Percentiles rank a stretch among this genome's conserved stretches.
These are phyloP conservation scores for Malassezia dermatis DNA, from an alignment of 1,284 basidiomycete genomes.

Conservation along the genomic window DNA sequence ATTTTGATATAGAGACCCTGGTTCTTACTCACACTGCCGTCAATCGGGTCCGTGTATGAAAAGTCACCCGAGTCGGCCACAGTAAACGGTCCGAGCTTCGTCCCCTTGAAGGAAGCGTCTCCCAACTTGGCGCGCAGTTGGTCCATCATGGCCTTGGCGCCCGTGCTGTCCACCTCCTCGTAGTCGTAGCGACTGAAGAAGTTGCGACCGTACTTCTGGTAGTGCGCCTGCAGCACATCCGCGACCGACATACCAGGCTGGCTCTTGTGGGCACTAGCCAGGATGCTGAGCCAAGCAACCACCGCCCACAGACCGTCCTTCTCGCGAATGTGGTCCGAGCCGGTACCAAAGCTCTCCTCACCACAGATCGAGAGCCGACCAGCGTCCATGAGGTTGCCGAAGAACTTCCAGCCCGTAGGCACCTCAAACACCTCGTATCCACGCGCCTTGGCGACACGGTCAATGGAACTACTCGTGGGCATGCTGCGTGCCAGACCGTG, in stretches of 20 bases:
- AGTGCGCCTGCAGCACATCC: slow-evolving; percentile 64
- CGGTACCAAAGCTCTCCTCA: slow-evolving; percentile 98
- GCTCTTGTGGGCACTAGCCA: slow-evolving; percentile 80
- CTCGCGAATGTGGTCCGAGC: slow-evolving; percentile 97
- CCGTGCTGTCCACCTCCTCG: slow-evolving; percentile 86
- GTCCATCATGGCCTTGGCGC: slow-evolving; percentile 73
- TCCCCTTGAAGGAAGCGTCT: slow-evolving; percentile 52
- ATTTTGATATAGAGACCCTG: slow-evolving; percentile 91
- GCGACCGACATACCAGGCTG: slow-evolving; percentile 37
- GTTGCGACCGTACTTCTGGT: slow-evolving; percentile 82
- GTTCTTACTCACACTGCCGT: slow-evolving; percentile 80
- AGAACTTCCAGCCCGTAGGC: slow-evolving; percentile 97
- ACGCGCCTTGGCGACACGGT: slow-evolving; percentile 87
- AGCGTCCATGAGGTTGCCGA: slow-evolving; percentile 98
- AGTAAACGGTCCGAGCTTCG: slow-evolving; percentile 58
- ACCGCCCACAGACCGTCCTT: slow-evolving; percentile 98
- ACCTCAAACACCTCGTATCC: slow-evolving; percentile 91
- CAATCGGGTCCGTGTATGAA: slow-evolving; percentile 93
- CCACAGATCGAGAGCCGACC: slow-evolving; percentile 93
- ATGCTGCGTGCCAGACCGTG: slow-evolving; percentile 92
- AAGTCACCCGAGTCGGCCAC: slow-evolving; percentile 76
- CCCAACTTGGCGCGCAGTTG: slow-evolving; percentile 65
- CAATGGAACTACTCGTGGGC: slow-evolving; percentile 94
- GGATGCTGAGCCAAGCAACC: slow-evolving; percentile 91
- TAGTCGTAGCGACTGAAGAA: slow-evolving; percentile 98